Percentiles rank a stretch among this genome's conserved stretches.
phyloP scores from a whole-genome alignment of 2,329 filamentous ascomycete species.

The Aspergillus ochraceoroseus region DNA sequence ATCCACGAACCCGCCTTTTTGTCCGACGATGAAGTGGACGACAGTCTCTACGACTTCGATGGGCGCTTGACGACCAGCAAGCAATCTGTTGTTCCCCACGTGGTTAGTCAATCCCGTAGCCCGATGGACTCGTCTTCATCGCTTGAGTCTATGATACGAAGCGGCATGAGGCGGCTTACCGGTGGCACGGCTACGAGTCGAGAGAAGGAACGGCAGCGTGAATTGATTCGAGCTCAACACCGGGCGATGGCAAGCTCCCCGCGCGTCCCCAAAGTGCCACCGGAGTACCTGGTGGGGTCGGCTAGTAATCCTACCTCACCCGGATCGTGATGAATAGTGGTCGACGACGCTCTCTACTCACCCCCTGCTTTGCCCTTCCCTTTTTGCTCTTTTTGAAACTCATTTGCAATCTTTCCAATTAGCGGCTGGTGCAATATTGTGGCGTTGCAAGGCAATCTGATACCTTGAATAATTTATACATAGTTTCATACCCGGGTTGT shows the following conservation, averaged over 20 bases:
- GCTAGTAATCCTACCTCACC: constrained; percentile 37
- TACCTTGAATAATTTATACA: constrained; percentile 11
- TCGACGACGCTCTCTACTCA: not conserved
- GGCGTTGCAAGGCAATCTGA: constrained; percentile 8
- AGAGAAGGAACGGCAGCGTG: constrained; percentile 45
- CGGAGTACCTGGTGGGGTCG: constrained; percentile 43
- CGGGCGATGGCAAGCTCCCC: constrained; percentile 40
- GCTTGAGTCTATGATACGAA: constrained; percentile 44
- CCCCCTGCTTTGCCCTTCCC: not conserved
- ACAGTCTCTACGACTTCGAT: constrained; percentile 75
- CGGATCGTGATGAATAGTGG: constrained; percentile 21
- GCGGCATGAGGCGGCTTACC: constrained; percentile 46
- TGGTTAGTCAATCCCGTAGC: constrained; percentile 29
- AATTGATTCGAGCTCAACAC: constrained; percentile 42
- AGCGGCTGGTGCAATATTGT: constrained; percentile 5
- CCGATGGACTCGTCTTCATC: constrained; percentile 42
- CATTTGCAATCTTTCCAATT: not conserved
- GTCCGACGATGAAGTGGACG: constrained; percentile 73
- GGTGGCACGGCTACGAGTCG: constrained; percentile 40
- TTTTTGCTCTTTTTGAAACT: not conserved
- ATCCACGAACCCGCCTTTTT: constrained; percentile 57
- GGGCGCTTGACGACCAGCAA: constrained; percentile 51
- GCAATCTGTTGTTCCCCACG: constrained; percentile 21
- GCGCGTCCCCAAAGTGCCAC: constrained; percentile 46
- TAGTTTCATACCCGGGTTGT: no score